Percentiles rank a stretch among this genome's conserved stretches.
These are phyloP conservation scores for Dionaea muscipula DNA, from an alignment of 179 eudicot species.

Conservation along the genomic window DNA sequence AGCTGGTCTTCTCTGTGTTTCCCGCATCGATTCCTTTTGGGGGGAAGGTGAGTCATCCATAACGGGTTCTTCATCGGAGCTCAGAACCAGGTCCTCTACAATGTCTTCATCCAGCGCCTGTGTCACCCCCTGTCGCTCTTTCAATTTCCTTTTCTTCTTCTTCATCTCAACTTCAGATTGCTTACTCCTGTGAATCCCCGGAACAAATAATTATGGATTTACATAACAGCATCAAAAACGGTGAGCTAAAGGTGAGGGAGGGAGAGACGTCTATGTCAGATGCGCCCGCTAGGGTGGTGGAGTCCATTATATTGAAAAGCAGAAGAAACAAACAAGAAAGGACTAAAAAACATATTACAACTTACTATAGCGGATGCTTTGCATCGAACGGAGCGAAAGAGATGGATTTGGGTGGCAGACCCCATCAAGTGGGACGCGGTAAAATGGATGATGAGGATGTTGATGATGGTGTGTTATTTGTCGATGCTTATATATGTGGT, in stretches of 20 bases:
- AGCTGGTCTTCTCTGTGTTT: conserved; percentile 9
- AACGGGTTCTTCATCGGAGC: conserved; percentile 71
- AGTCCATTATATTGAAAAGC: no score
- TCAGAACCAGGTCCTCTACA: conserved; percentile 74
- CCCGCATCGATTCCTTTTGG: conserved; percentile 13
- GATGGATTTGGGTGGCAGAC: no score
- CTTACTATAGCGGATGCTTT: no score
- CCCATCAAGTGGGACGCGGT: no score
- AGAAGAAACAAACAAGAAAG: no score
- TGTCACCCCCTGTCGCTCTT: conserved; percentile 9
- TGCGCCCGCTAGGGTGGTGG: no score
- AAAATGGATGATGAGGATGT: no score
- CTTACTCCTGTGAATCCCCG: conserved; percentile 26
- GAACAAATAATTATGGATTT: neutral
- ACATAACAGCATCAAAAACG: neutral
- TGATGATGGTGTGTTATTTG: no score
- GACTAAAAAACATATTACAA: no score
- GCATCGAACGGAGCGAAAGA: no score
- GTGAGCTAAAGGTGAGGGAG: neutral
- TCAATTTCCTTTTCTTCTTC: conserved; percentile 29
- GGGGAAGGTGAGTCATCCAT: conserved; percentile 16
- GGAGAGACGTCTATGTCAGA: no score
- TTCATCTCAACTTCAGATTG: conserved; percentile 25
- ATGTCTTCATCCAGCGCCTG: conserved; percentile 59
- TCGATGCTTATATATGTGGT: no score